These are phyloP conservation scores for Boletus rubroflammeus DNA, from an alignment of 768 basidiomycete genomes.

Conservation along the genomic window DNA sequence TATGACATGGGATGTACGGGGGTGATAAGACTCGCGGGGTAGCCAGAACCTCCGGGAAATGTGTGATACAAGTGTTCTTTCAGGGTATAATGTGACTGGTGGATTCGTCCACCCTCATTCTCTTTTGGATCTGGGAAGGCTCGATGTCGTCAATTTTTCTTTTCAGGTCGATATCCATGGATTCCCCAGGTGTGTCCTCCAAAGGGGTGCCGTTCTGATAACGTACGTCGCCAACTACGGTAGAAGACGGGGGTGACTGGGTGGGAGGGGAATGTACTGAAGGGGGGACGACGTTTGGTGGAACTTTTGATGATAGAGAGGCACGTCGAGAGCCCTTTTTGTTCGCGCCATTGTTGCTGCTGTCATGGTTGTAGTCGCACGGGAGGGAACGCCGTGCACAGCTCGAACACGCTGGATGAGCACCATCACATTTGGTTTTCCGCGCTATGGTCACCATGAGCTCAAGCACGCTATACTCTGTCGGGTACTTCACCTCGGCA, in stretches of 20 bases:
- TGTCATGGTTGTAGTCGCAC: constrained; percentile 80
- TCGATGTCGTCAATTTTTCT: constrained; percentile 55
- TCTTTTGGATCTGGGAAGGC: constrained; percentile 55
- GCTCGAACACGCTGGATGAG: constrained; percentile 80
- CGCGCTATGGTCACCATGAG: constrained; percentile 49
- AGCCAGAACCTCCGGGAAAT: constrained; percentile 21
- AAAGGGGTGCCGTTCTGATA: constrained; percentile 34
- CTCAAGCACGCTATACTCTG: constrained; percentile 2
- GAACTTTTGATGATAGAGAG: constrained; percentile 47
- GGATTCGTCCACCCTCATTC: constrained; percentile 64
- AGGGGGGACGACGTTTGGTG: constrained; percentile 21
- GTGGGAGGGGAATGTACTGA: constrained; percentile 50
- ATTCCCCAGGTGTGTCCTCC: constrained; percentile 40
- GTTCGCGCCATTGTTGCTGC: constrained; percentile 24
- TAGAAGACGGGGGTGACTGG: constrained; percentile 48
- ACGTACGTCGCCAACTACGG: constrained; percentile 32
- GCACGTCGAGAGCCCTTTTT: constrained; percentile 47
- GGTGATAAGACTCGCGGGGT: constrained; percentile 22
- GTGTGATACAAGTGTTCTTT: constrained; percentile 30
- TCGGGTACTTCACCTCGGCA: constrained; percentile 63
- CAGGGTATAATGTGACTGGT: constrained; percentile 53
- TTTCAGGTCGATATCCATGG: constrained; percentile 57
- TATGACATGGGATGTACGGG: constrained; percentile 17
- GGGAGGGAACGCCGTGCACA: constrained; percentile 72
- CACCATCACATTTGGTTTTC: constrained; percentile 87